Percentiles rank a stretch among this genome's conserved stretches.
These are phyloP conservation scores for Beauveria sp. DNA, from an alignment of 2,329 filamentous ascomycete species.

Conservation along the genomic window DNA sequence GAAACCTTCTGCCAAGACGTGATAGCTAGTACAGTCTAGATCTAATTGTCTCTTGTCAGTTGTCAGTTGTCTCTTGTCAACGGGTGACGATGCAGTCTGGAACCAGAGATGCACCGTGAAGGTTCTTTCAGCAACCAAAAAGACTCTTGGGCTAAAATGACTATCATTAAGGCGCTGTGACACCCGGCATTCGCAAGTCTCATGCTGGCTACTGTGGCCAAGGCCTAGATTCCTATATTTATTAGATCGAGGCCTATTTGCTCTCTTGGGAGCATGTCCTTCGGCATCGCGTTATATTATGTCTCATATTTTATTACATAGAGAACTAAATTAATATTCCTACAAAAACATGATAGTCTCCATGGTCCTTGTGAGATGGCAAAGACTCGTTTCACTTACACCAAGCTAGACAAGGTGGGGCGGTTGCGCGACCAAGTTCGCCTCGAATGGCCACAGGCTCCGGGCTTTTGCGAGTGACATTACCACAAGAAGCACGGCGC, in stretches of 20 bases:
- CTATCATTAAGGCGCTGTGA: not conserved
- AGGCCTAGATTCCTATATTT: not conserved
- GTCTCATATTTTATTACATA: too few species aligned
- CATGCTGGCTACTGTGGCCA: not conserved
- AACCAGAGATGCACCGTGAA: not conserved
- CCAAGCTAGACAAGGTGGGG: not conserved
- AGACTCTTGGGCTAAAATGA: not conserved
- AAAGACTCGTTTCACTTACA: not conserved
- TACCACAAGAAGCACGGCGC: not conserved
- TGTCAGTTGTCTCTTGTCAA: not conserved
- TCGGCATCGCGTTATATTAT: too few species aligned
- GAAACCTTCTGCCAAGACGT: not conserved
- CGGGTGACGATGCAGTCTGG: not conserved
- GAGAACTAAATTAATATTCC: too few species aligned
- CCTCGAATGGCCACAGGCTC: not conserved
- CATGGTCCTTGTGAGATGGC: not conserved
- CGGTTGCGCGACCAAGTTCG: slow-evolving; percentile 1
- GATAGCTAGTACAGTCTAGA: not conserved
- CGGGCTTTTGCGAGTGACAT: not conserved
- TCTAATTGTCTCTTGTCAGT: not conserved
- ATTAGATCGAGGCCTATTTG: not conserved
- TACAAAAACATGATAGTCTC: too few species aligned
- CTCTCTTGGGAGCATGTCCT: too few species aligned
- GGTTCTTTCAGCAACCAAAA: not conserved
- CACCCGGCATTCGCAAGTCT: not conserved